These are phyloP conservation scores for Coniella lustricola DNA, from an alignment of 2,329 filamentous ascomycete genomes.

Conservation along the genomic window DNA sequence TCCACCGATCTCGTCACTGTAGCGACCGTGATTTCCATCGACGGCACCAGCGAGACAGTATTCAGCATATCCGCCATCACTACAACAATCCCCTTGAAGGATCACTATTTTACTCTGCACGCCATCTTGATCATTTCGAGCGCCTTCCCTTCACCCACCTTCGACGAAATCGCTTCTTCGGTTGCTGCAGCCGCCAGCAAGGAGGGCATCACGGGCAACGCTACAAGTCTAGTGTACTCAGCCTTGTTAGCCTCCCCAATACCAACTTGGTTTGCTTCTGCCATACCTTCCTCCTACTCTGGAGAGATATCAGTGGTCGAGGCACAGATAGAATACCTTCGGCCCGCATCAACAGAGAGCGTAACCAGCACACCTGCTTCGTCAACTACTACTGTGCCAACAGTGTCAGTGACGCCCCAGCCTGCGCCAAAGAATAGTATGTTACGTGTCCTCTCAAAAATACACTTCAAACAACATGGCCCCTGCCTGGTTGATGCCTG, in stretches of 20 bases:
- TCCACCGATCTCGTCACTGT: too few species aligned
- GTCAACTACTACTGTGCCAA: background rate
- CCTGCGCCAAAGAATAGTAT: too few species aligned
- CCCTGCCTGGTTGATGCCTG: too few species aligned
- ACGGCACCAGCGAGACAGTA: too few species aligned
- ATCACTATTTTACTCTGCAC: too few species aligned
- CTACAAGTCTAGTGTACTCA: constrained; percentile 1
- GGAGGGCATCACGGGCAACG: background rate
- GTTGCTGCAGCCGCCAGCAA: background rate
- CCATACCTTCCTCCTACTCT: background rate
- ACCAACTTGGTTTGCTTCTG: constrained; percentile 4
- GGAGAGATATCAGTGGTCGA: background rate
- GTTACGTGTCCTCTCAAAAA: too few species aligned
- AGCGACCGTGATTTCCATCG: too few species aligned
- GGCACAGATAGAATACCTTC: background rate
- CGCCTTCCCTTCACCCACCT: too few species aligned
- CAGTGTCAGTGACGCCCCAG: background rate
- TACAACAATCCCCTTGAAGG: too few species aligned
- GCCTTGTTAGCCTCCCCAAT: background rate
- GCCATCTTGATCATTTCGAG: too few species aligned
- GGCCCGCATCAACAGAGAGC: background rate
- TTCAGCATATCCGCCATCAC: too few species aligned
- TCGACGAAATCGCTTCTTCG: too few species aligned
- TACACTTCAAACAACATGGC: background rate
- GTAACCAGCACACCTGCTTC: background rate